Conservation (phyloP, 179 eudicot species). For the Dionaea muscipula region DNA sequence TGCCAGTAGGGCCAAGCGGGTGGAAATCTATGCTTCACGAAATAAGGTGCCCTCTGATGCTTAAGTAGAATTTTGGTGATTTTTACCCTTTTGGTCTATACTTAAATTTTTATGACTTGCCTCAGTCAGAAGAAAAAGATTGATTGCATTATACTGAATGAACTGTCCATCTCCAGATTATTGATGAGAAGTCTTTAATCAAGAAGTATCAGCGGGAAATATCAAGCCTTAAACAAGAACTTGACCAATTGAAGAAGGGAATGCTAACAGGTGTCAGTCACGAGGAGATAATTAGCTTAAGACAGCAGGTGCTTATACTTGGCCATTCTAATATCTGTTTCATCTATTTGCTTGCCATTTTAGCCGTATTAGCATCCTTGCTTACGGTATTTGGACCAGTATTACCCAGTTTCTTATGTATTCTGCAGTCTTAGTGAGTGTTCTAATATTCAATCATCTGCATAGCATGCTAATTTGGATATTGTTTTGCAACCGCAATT, state of each 20-base stretch:
- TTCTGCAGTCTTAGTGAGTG: too few relatives aligned
- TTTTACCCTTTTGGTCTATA: background rate
- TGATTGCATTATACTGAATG: background rate
- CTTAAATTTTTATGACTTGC: too few relatives aligned
- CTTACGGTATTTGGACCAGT: background rate
- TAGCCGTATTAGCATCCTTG: too few relatives aligned
- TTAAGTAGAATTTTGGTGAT: background rate
- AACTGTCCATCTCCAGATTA: conserved; percentile 74
- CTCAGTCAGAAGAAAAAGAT: background rate
- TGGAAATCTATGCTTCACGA: conserved; percentile 87
- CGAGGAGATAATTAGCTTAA: conserved; percentile 78
- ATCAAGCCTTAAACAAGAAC: conserved; percentile 72
- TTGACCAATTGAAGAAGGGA: conserved; percentile 78
- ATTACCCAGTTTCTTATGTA: conserved; percentile 4
- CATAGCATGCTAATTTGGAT: background rate
- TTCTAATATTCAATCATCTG: background rate
- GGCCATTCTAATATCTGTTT: background rate
- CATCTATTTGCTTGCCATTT: background rate
- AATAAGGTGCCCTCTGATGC: conserved; percentile 44
- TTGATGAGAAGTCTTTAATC: conserved; percentile 96
- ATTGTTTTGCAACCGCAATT: background rate
- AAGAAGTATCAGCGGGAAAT: conserved; percentile 96
- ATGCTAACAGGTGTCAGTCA: conserved; percentile 87
- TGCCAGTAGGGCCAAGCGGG: conserved; percentile 97
- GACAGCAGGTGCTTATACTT: conserved; percentile 54